Evolutionary conservation across 1,139 yeast genomes (phyloP).

Genomic region (Tardiomyces blankii): DNA sequence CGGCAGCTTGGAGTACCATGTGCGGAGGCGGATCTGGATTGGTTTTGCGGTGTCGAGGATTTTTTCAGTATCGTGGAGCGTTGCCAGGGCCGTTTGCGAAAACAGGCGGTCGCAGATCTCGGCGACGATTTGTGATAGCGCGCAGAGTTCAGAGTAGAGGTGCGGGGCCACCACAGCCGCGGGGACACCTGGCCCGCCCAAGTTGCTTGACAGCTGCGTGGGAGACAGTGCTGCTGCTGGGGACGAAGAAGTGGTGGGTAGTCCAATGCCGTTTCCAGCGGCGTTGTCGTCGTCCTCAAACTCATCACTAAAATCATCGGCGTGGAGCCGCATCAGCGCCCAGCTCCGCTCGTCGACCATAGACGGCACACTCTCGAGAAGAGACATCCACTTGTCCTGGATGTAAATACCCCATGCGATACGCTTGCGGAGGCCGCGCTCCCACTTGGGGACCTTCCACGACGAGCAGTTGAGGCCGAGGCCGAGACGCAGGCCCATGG

Average conservation of each 20-base stretch:
- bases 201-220: not conserved
- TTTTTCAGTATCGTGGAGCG: slow-evolving; percentile 46
- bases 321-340: slow-evolving; percentile 17
- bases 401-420: slow-evolving; percentile 89
- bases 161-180: not conserved
- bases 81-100: slow-evolving; percentile 53
- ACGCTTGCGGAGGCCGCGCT: slow-evolving; percentile 69
- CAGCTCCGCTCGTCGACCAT: slow-evolving; percentile 34
- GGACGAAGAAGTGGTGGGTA: slow-evolving; percentile 29
- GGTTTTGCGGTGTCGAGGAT: slow-evolving; percentile 76
- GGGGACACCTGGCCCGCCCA: not conserved
- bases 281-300: slow-evolving; percentile 30
- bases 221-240: not conserved
- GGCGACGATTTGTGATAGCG: slow-evolving; percentile 56
- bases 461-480: slow-evolving; percentile 73
- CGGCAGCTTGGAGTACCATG: slow-evolving; percentile 81
- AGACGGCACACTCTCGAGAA: slow-evolving; percentile 71
- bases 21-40: slow-evolving; percentile 60
- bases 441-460: slow-evolving; percentile 93
- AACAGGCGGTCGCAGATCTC: slow-evolving; percentile 64
- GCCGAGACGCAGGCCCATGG: slow-evolving; percentile 78
- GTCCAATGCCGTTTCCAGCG: slow-evolving; percentile 41
- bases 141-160: slow-evolving; percentile 38
- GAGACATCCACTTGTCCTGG: slow-evolving; percentile 80
- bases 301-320: slow-evolving; percentile 22